phyloP scores from a whole-genome alignment of 441 rosid genomes.

The Pelargonium australe region DNA sequence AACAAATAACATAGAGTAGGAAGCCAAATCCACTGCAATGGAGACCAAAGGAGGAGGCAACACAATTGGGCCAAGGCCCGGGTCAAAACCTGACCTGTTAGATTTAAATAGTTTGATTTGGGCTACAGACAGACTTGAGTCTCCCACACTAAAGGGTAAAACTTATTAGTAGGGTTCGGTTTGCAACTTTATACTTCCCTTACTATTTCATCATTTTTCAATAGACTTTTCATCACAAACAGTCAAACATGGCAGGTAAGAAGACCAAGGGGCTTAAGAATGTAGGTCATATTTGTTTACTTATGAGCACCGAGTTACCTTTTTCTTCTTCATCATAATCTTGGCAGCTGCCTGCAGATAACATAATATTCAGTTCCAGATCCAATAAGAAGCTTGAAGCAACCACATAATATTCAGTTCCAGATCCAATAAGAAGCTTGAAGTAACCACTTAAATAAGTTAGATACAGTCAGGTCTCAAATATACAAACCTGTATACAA shows the following conservation, averaged over 20 bases:
- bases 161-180: no score
- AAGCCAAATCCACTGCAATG: no score
- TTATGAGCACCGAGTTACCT: conserved; percentile 33
- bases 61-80: no score
- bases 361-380: conserved; percentile 23
- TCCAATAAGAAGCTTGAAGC: conserved; percentile 9
- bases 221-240: no score
- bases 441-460: conserved; percentile 1
- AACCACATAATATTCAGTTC: conserved; percentile 25
- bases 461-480: neutral
- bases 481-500: conserved; percentile 69
- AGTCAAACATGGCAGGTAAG: neutral
- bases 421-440: conserved; percentile 7
- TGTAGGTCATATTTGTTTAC: conserved; percentile 3
- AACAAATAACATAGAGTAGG: neutral
- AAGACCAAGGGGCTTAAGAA: neutral
- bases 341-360: conserved; percentile 80
- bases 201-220: no score
- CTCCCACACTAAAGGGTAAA: no score
- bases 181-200: neutral
- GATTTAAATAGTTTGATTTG: no score
- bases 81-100: no score
- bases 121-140: no score
- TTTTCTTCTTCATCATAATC: conserved; percentile 93
- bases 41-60: no score